Conservation (phyloP, 192 early-diverging fungal species). For the Dispira simplex region DNA sequence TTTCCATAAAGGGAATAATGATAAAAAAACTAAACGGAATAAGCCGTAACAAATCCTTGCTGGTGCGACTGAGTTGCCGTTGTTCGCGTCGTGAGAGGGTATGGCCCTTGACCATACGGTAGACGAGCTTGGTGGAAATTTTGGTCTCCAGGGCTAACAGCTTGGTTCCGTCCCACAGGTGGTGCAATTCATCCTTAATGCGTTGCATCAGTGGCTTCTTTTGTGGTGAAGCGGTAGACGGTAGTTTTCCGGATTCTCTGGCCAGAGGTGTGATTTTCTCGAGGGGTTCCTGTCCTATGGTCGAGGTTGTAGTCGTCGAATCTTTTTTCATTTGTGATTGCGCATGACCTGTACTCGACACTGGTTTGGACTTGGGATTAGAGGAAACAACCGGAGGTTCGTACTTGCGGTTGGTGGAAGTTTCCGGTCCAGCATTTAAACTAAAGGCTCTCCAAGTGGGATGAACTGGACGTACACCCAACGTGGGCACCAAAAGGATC, state of each 20-base stretch:
- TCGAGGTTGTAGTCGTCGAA: no score
- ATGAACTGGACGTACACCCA: no score
- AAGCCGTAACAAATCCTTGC: conserved; percentile 69
- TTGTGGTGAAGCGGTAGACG: neutral
- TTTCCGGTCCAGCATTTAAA: no score
- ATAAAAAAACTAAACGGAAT: conserved; percentile 87
- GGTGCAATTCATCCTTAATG: conserved; percentile 76
- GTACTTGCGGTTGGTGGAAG: no score
- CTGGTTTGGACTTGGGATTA: no score
- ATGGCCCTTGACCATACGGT: conserved; percentile 57
- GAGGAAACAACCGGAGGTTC: no score
- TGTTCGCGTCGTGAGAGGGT: conserved; percentile 72
- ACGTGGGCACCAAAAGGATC: no score
- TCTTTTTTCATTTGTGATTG: no score
- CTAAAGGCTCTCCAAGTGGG: no score
- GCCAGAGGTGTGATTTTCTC: no score
- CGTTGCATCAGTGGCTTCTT: conserved; percentile 54
- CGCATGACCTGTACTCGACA: no score
- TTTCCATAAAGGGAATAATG: conserved; percentile 88
- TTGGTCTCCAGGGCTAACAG: conserved; percentile 75
- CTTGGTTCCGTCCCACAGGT: conserved; percentile 90
- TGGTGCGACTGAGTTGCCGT: conserved; percentile 74
- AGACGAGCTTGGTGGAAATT: conserved; percentile 63
- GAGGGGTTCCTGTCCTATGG: no score
- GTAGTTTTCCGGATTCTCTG: neutral